Evolutionary conservation across 306 rosid species (phyloP).

Genomic region (Luffa aegyptiaca): DNA sequence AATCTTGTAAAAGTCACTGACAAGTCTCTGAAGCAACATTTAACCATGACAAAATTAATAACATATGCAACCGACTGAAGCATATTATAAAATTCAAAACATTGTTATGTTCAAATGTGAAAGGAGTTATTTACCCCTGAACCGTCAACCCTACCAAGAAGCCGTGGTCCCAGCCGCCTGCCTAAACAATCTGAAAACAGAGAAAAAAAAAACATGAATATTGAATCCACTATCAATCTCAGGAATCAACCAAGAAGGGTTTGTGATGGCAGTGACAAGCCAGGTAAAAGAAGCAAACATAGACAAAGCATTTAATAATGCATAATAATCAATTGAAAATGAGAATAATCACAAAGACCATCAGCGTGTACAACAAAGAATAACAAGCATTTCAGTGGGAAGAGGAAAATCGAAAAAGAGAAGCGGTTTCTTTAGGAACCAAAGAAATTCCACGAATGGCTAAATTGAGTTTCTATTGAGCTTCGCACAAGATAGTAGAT

Average conservation of each 20-base stretch:
- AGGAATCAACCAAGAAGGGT: background rate
- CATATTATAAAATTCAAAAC: slow-evolving; percentile 1
- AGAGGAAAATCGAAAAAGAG: background rate
- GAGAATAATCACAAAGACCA: background rate
- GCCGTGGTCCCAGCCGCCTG: slow-evolving; percentile 94
- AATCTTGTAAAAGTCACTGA: slow-evolving; percentile 73
- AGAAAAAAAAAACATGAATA: slow-evolving; percentile 16
- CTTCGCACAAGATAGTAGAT: background rate
- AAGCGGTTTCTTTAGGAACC: background rate
- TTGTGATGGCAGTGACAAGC: background rate
- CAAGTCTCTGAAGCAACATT: slow-evolving; percentile 60
- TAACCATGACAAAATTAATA: slow-evolving; percentile 15
- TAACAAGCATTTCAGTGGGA: background rate
- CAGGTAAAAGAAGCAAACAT: background rate
- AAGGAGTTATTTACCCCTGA: slow-evolving; percentile 65
- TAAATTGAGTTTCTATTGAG: background rate
- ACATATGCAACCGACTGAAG: slow-evolving; percentile 3
- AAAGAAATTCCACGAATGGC: background rate
- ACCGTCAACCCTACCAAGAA: slow-evolving; percentile 90
- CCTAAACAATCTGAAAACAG: slow-evolving; percentile 85
- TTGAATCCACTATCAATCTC: background rate
- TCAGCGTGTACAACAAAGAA: background rate
- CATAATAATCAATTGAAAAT: background rate
- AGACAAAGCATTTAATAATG: background rate
- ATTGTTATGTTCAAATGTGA: background rate